Percentiles rank a stretch among this genome's conserved stretches.
Evolutionary conservation across 2,329 filamentous ascomycete genomes (phyloP).

Genomic region (Calonectria pauciramosa): DNA sequence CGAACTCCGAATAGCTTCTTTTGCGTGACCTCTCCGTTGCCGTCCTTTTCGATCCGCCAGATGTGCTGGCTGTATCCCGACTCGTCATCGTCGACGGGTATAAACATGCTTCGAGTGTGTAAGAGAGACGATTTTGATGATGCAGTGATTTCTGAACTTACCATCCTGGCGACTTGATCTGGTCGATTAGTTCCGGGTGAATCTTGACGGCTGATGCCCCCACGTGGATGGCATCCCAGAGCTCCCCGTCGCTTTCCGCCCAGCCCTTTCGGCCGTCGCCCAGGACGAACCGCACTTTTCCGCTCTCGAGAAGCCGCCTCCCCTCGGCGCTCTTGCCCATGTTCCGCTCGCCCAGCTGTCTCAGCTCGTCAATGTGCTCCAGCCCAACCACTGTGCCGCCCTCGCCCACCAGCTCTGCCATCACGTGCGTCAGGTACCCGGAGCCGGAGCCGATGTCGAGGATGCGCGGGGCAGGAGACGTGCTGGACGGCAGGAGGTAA

Average conservation of each 20-base stretch:
- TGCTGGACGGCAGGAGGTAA: constrained; percentile 54
- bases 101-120: constrained; percentile 72
- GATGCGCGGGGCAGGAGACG: constrained; percentile 62
- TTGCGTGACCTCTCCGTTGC: constrained; percentile 70
- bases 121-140: no score
- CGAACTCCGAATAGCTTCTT: constrained; percentile 77
- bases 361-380: constrained; percentile 78
- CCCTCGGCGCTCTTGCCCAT: constrained; percentile 75
- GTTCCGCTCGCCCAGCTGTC: constrained; percentile 74
- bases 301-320: constrained; percentile 69
- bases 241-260: constrained; percentile 61
- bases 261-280: constrained; percentile 82
- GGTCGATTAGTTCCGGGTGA: constrained; percentile 79
- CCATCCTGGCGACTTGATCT: constrained; percentile 83
- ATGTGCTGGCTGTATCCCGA: constrained; percentile 71
- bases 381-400: constrained; percentile 74
- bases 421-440: constrained; percentile 88
- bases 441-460: constrained; percentile 83
- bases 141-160: constrained; percentile 46
- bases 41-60: constrained; percentile 81
- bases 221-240: constrained; percentile 95
- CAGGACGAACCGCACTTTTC: constrained; percentile 78
- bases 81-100: constrained; percentile 75
- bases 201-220: constrained; percentile 85
- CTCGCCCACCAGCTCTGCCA: constrained; percentile 80